phyloP scores from a whole-genome alignment of 1,139 yeast species.

The Magnusiomyces magnusii region DNA sequence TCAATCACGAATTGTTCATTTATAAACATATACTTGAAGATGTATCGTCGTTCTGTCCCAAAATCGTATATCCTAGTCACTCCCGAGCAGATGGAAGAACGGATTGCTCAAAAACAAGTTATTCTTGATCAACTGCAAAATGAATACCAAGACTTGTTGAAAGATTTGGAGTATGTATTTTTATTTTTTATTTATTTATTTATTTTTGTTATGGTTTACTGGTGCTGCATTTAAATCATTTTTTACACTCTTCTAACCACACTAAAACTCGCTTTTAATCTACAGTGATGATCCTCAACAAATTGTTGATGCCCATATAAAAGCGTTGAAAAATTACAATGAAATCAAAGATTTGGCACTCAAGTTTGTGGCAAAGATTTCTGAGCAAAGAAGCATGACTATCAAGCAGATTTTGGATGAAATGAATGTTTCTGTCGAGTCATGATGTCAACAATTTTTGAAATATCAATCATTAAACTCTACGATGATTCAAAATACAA shows the following conservation, averaged over 20 bases:
- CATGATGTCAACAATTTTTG: too few relatives aligned
- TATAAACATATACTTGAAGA: too few relatives aligned
- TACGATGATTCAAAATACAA: too few relatives aligned
- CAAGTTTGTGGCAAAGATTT: conserved; percentile 14
- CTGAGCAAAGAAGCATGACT: conserved; percentile 13
- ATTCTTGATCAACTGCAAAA: neutral
- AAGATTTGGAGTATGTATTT: neutral
- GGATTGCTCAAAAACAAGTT: neutral
- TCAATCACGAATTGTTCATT: too few relatives aligned
- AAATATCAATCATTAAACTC: too few relatives aligned
- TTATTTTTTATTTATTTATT: too few relatives aligned
- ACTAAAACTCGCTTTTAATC: too few relatives aligned
- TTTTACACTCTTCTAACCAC: too few relatives aligned
- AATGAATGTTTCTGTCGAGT: conserved; percentile 9
- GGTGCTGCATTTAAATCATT: too few relatives aligned
- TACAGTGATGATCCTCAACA: conserved; percentile 13
- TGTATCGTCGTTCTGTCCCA: neutral
- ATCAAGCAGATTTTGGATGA: conserved; percentile 13
- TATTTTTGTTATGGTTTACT: too few relatives aligned
- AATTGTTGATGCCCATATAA: conserved; percentile 13
- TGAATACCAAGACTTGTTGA: neutral
- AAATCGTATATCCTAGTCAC: neutral
- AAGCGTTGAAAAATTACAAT: conserved; percentile 12
- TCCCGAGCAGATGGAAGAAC: conserved; percentile 4
- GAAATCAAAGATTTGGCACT: conserved; percentile 14